Evolutionary conservation across 352 stramenopile genomes (phyloP).

Genomic region (Phytophthora megakarya): DNA sequence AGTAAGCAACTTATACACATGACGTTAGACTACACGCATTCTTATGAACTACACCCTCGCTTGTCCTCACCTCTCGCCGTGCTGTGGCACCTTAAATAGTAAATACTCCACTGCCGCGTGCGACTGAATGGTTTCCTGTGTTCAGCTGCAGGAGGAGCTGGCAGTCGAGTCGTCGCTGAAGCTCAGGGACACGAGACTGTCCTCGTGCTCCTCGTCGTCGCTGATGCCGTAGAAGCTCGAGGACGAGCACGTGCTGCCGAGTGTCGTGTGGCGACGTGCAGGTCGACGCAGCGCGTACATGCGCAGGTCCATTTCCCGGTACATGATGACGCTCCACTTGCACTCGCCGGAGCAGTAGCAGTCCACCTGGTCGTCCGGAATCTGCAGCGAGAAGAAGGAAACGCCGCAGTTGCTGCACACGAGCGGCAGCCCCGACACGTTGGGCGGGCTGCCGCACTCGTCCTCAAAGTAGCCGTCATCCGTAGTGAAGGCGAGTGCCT

Average conservation of each 20-base stretch:
- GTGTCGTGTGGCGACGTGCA: constrained; percentile 13
- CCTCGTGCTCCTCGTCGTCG: constrained; percentile 22
- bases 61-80: constrained; percentile 24
- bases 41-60: constrained; percentile 23
- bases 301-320: constrained; percentile 79
- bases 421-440: constrained; percentile 71
- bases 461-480: constrained; percentile 14
- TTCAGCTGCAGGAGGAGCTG: constrained; percentile 31
- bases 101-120: constrained; percentile 40
- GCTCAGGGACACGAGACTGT: constrained; percentile 16
- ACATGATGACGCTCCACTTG: constrained; percentile 91
- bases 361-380: constrained; percentile 64
- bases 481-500: constrained; percentile 42
- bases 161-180: constrained; percentile 35
- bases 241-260: constrained; percentile 30
- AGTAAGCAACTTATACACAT: constrained; percentile 20
- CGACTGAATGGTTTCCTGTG: neutral
- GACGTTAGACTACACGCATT: constrained; percentile 27
- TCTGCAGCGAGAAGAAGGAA: constrained; percentile 81
- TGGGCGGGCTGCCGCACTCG: constrained; percentile 8
- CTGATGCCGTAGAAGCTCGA: constrained; percentile 29
- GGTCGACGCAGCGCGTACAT: constrained; percentile 54
- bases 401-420: constrained; percentile 84
- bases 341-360: constrained; percentile 89
- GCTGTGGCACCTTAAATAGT: constrained; percentile 49